phyloP scores from a whole-genome alignment of 441 rosid species.

The Flueggea neowawraea region DNA sequence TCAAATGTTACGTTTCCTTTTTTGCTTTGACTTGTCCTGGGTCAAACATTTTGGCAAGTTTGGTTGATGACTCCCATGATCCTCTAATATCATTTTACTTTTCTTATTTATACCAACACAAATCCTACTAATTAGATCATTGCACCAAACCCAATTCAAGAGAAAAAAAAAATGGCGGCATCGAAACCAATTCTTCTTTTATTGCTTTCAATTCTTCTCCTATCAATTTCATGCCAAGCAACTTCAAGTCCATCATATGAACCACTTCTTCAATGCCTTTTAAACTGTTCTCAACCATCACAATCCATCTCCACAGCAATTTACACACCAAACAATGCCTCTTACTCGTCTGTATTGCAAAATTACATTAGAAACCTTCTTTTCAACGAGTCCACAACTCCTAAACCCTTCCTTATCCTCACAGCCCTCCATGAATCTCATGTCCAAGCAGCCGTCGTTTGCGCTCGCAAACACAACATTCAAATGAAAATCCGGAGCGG shows the following conservation, averaged over 20 bases:
- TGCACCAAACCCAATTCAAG: too few species aligned
- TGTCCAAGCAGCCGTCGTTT: slow-evolving; percentile 22
- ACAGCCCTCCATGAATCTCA: slow-evolving; percentile 21
- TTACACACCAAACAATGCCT: slow-evolving; percentile 39
- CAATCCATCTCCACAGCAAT: slow-evolving; percentile 31
- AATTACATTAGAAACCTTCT: slow-evolving; percentile 16
- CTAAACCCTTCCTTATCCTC: slow-evolving; percentile 22
- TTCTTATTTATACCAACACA: too few species aligned
- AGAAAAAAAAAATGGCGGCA: too few species aligned
- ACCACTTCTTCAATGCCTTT: slow-evolving; percentile 21
- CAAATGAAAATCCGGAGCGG: slow-evolving; percentile 33
- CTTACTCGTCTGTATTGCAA: slow-evolving; percentile 22
- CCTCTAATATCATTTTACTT: too few species aligned
- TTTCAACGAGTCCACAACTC: slow-evolving; percentile 27
- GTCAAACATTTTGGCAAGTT: too few species aligned
- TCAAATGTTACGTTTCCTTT: too few species aligned
- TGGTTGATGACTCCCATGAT: too few species aligned
- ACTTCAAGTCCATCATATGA: not conserved
- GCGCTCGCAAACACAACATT: slow-evolving; percentile 14
- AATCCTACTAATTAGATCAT: too few species aligned
- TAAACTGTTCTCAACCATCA: slow-evolving; percentile 45
- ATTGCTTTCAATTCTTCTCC: too few species aligned
- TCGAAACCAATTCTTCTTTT: too few species aligned
- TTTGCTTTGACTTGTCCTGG: too few species aligned
- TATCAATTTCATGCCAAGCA: too few species aligned